Conservation (phyloP, 352 stramenopile species). For the Globisporangium heterothallicum region DNA sequence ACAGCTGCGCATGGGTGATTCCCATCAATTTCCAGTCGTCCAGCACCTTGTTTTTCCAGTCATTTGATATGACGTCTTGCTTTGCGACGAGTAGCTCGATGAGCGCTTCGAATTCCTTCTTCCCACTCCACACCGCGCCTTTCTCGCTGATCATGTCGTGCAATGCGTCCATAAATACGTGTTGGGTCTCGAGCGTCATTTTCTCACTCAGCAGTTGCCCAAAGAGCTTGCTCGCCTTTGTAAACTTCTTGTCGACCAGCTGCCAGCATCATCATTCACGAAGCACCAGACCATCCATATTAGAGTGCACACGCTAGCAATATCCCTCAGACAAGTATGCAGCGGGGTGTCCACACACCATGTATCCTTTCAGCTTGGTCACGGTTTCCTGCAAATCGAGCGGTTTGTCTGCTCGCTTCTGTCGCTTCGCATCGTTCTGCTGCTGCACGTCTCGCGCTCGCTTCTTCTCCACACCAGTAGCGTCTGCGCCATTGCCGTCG, state of each 20-base stretch:
- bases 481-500: background rate
- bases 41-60: conserved; percentile 13
- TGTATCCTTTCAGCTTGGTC: conserved; percentile 57
- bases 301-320: background rate
- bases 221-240: conserved; percentile 60
- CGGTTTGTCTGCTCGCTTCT: conserved; percentile 19
- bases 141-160: conserved; percentile 42
- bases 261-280: conserved; percentile 12
- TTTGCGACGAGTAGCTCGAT: conserved; percentile 37
- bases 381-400: conserved; percentile 39
- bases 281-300: background rate
- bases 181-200: conserved; percentile 27
- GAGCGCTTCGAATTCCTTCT: conserved; percentile 46
- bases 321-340: no score
- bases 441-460: background rate
- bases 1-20: conserved; percentile 59
- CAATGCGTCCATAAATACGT: conserved; percentile 43
- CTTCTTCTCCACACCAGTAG: background rate
- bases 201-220: conserved; percentile 38
- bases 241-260: conserved; percentile 73
- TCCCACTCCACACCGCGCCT: conserved; percentile 34
- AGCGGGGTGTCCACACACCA: conserved; percentile 24
- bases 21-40: conserved; percentile 51
- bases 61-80: conserved; percentile 15
- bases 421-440: conserved; percentile 18